Evolutionary conservation across 2,329 filamentous ascomycete genomes (phyloP), one percentile per base, ranked within the genome.

Genomic region (Fusarium mangiferae): DNA sequence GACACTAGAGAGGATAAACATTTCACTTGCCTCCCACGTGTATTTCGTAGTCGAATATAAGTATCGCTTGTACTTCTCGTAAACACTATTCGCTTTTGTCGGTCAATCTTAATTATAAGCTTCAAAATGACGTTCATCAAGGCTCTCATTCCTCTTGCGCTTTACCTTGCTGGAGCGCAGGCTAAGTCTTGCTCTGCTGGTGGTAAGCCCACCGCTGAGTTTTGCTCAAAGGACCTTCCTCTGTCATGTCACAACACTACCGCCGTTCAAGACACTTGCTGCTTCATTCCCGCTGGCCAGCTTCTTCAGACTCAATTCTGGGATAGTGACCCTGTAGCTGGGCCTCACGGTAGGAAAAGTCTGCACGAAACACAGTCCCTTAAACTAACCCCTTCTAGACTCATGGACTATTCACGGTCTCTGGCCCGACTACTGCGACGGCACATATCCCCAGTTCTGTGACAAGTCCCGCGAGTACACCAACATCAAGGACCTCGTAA

Each of bases 321-420:
- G 93, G 92, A 95, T 78, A 88, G 90, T 1, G 80, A 87, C 66
- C 92, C 92, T 4, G 84, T 87, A 3, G 87, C 89, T 7, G 92
- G 93, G 0, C 92, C 93, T 4, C 62, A 74, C 18, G 74, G 79
- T 78, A n/a, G n/a, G n/a, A n/a, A n/a, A n/a, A n/a, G n/a, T n/a
- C n/a, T n/a, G n/a, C n/a, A n/a, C n/a, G n/a, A n/a, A n/a, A n/a
- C n/a, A n/a, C n/a, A n/a, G n/a, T n/a, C n/a, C n/a, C n/a, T n/a
- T n/a, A n/a, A n/a, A n/a, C n/a, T n/a, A n/a, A n/a, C n/a, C n/a
- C n/a, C n/a, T n/a, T n/a, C 28, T 30, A 30, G 28, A 94, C 77
- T 91, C 89, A 11, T 95, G 92, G 93, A 94, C 92, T 3, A 88
- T 94, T 45, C 93, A 94, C 78, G 92, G 92, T 3, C 85, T 94